phyloP scores from a whole-genome alignment of 352 stramenopile genomes.

The Globisporangium okanoganense region DNA sequence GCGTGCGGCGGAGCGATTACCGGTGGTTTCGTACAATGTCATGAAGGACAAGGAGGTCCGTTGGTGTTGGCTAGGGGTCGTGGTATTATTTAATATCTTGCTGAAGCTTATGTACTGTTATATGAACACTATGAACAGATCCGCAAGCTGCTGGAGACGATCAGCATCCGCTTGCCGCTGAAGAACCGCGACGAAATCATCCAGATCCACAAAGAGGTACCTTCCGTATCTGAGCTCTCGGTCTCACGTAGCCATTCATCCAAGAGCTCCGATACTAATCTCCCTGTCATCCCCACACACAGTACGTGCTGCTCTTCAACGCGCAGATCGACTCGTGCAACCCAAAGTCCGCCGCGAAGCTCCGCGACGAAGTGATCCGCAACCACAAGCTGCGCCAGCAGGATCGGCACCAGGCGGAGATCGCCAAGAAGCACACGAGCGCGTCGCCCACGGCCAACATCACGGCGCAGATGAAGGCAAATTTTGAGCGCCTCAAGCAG shows the following conservation, averaged over 20 bases:
- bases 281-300: not conserved
- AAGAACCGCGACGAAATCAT: constrained; percentile 85
- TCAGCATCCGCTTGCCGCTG: constrained; percentile 50
- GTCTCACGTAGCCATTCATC: not conserved
- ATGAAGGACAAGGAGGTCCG: constrained; percentile 82
- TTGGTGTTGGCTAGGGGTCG: not conserved
- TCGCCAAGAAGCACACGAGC: constrained; percentile 23
- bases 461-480: constrained; percentile 60
- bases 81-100: no score
- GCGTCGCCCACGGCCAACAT: constrained; percentile 28
- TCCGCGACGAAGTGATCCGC: constrained; percentile 64
- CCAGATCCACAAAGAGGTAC: constrained; percentile 86
- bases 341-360: constrained; percentile 54
- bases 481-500: constrained; percentile 69
- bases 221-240: not conserved
- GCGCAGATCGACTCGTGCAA: constrained; percentile 78
- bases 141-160: constrained; percentile 66
- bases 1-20: constrained; percentile 43
- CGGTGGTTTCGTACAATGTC: constrained; percentile 79
- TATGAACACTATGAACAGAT: constrained; percentile 27
- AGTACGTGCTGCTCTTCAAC: constrained; percentile 80
- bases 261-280: not conserved
- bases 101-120: no score
- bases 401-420: constrained; percentile 48
- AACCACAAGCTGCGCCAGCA: constrained; percentile 67